Evolutionary conservation across 257 asterid species (phyloP).

Genomic region (Eucommia ulmoides): DNA sequence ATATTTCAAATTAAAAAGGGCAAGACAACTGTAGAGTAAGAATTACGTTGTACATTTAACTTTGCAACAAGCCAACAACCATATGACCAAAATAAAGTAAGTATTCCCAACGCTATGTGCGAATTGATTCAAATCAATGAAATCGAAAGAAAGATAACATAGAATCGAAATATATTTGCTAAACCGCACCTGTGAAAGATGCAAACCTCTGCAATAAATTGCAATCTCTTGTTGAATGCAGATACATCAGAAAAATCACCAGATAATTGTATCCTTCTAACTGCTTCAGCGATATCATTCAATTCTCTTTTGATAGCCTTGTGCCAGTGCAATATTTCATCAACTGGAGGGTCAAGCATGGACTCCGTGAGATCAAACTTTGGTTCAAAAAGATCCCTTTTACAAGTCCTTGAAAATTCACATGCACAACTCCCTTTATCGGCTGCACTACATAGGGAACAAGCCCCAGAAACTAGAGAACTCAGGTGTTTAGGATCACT

Average conservation of each 20-base stretch:
- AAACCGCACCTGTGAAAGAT: conserved; percentile 92
- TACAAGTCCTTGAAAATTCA: conserved; percentile 28
- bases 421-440: conserved; percentile 37
- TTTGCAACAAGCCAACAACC: too few relatives aligned
- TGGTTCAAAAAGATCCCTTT: conserved; percentile 22
- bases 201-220: conserved; percentile 96
- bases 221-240: conserved; percentile 68
- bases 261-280: conserved; percentile 56
- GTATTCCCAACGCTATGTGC: too few relatives aligned
- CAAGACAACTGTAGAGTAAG: too few relatives aligned
- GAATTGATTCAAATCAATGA: too few relatives aligned
- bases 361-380: conserved; percentile 25
- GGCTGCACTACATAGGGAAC: conserved; percentile 17
- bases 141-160: too few relatives aligned
- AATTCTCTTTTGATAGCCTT: conserved; percentile 80
- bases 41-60: too few relatives aligned
- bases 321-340: conserved; percentile 93
- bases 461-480: conserved; percentile 11
- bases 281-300: conserved; percentile 81
- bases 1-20: too few relatives aligned
- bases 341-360: conserved; percentile 40
- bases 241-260: conserved; percentile 86
- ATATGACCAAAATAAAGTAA: too few relatives aligned
- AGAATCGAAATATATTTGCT: too few relatives aligned
- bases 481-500: conserved; percentile 24